Evolutionary conservation across 1,284 basidiomycete genomes (phyloP), one percentile per base, ranked within the genome.

Genomic region (Singerocomus inundabilis): DNA sequence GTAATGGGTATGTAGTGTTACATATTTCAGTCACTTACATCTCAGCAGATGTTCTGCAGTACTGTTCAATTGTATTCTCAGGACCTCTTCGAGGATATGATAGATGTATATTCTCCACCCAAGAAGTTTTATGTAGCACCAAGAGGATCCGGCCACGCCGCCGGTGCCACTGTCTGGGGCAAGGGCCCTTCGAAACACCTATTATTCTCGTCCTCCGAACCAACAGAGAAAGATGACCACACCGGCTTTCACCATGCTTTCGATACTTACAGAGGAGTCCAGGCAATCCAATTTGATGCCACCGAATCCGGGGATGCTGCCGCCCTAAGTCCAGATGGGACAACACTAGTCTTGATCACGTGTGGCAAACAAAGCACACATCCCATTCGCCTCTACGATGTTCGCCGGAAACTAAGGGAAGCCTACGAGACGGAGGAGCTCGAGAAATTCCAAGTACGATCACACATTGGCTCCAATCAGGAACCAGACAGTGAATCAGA

Each of bases 171-270:
- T 38, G 61, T 66, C 7, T 88, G 85, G 85, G 85, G 85, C 0
- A 37, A 34, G 10, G 72, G 66, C 2, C 44, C 59, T 0, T 72
- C 78, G 0, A 50, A 67, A 0, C 57, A 73, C 16, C 51, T 69
- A 13, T 57, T 88, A 9, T 85, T 83, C 59, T 78, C 80, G 0
- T 85, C 82, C 1, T 79, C 82, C 0, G 84, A 84, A 54, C 72
- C 79, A 26, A 29, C 48, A 48, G n/a, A 60, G 50, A 10, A 43
- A 53, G 30, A 35, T 1, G 53, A 55, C 21, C 55, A 61, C 11
- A 58, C 43, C 3, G 83, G 83, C 0, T 69, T 63, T 37, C 84
- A 88, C 52, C 72, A 69, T 31, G 76, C 69, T 5, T 80, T 80
- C 49, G 80, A 86, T 57, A 55, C 71, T 4, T 53, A 52, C 13